Evolutionary conservation across 305 asterid genomes (phyloP).

Genomic region (Fraxinus xanthoxyloides): DNA sequence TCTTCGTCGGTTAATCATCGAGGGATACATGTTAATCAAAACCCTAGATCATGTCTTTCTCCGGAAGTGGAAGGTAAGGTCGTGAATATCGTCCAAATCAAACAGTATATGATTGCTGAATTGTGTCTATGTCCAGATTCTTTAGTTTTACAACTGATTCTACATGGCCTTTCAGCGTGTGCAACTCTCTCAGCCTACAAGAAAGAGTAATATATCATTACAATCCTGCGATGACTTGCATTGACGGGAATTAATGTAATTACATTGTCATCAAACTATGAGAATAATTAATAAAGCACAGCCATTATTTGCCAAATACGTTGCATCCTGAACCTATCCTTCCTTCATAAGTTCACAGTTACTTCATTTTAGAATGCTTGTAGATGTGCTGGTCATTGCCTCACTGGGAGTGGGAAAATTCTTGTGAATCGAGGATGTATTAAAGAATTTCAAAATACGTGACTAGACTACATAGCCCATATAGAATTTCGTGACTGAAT

Average conservation of each 20-base stretch:
- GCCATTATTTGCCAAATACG: not conserved
- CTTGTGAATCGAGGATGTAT: not conserved
- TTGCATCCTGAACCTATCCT: not conserved
- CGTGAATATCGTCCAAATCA: conserved; percentile 20
- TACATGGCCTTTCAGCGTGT: conserved; percentile 59
- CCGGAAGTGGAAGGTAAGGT: not conserved
- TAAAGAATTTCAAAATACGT: not conserved
- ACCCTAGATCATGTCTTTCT: not conserved
- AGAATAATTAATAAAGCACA: not conserved
- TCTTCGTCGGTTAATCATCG: not conserved
- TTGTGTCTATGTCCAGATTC: conserved; percentile 65
- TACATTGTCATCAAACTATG: not conserved
- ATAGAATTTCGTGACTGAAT: not conserved
- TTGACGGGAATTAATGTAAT: not conserved
- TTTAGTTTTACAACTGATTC: conserved; percentile 67
- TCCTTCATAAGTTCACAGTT: not conserved
- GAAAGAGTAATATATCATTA: not conserved
- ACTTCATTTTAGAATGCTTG: not conserved
- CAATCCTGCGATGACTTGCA: not conserved
- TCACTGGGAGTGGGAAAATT: not conserved
- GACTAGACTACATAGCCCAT: not conserved
- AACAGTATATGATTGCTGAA: conserved; percentile 65
- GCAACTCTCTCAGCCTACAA: conserved; percentile 59
- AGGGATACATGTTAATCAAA: not conserved
- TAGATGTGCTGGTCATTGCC: not conserved